phyloP scores from a whole-genome alignment of 805 yeast species.

The Starmera amethionina region DNA sequence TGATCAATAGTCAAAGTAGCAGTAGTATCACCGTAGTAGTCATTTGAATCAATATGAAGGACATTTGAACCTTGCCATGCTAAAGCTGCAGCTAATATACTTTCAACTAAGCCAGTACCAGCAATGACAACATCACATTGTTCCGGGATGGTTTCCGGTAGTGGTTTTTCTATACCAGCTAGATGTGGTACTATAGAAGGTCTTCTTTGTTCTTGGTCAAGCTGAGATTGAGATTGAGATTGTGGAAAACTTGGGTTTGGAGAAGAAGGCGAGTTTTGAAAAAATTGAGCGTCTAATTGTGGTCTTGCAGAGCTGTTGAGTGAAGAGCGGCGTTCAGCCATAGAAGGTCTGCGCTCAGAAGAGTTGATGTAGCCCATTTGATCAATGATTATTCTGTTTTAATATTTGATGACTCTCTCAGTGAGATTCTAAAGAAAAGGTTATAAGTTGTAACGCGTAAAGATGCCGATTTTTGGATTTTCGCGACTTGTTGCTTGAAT shows the following conservation, averaged over 20 bases:
- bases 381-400: no score
- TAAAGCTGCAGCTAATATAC: slow-evolving; percentile 83
- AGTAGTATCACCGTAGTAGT: slow-evolving; percentile 80
- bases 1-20: slow-evolving; percentile 87
- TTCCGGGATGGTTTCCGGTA: slow-evolving; percentile 49
- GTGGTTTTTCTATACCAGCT: slow-evolving; percentile 72
- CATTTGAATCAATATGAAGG: slow-evolving; percentile 76
- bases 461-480: no score
- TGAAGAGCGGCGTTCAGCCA: slow-evolving; percentile 55
- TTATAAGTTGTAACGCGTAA: no score
- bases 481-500: no score
- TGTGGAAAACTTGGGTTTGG: background rate
- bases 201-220: slow-evolving; percentile 8
- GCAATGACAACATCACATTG: slow-evolving; percentile 81
- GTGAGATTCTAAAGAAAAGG: no score
- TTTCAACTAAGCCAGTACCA: slow-evolving; percentile 89
- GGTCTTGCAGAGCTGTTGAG: slow-evolving; percentile 25
- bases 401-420: no score
- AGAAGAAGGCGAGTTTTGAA: slow-evolving; percentile 46
- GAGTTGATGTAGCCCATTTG: background rate
- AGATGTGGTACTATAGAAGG: slow-evolving; percentile 49
- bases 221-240: background rate
- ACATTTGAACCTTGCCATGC: slow-evolving; percentile 99
- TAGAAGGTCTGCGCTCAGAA: slow-evolving; percentile 44
- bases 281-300: slow-evolving; percentile 26